Evolutionary conservation across 148 eudicot species (phyloP).

Genomic region (Nyssa sinensis): DNA sequence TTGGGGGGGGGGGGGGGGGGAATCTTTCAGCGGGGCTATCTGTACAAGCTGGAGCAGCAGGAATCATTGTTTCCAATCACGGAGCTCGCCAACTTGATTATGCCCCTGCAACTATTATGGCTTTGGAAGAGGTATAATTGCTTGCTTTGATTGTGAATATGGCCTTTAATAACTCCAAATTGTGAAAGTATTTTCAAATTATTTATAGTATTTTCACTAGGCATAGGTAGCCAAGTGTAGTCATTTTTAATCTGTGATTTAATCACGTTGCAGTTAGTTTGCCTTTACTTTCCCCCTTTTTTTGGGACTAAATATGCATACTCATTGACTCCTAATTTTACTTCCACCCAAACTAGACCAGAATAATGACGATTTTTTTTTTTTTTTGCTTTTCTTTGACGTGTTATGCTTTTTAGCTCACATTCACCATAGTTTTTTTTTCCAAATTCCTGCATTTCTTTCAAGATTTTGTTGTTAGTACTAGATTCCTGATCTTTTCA

Average conservation of each 20-base stretch:
- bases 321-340: no score
- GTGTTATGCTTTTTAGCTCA: background rate
- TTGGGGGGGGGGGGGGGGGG: no score
- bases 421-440: background rate
- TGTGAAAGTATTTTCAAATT: background rate
- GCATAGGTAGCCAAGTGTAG: background rate
- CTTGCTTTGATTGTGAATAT: background rate
- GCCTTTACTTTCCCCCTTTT: background rate
- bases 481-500: background rate
- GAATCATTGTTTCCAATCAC: slow-evolving; percentile 82
- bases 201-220: background rate
- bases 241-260: background rate
- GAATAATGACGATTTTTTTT: background rate
- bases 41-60: slow-evolving; percentile 67
- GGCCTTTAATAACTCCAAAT: background rate
- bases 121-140: slow-evolving; percentile 63
- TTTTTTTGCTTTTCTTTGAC: no score
- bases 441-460: background rate
- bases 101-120: slow-evolving; percentile 76
- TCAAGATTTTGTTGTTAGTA: background rate
- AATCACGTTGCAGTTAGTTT: background rate
- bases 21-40: slow-evolving; percentile 49
- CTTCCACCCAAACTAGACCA: no score
- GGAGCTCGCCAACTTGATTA: slow-evolving; percentile 86
- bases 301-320: background rate